Base-by-base conservation (phyloP, 768 basidiomycete species). In the Boletus rubescentipes region DNA sequence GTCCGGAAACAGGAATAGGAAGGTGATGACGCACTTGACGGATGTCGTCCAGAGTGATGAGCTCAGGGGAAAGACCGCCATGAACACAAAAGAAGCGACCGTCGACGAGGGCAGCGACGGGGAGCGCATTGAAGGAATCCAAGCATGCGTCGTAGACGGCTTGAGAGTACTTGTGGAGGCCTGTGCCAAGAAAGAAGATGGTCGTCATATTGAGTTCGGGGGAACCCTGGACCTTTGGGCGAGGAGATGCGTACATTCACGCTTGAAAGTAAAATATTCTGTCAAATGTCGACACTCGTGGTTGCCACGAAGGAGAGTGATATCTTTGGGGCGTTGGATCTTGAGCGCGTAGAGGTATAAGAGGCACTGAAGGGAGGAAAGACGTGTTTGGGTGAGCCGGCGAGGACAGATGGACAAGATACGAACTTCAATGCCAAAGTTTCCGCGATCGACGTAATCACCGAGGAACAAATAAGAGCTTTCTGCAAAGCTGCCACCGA, bases 251-350 rank as follows among this genome's bases (percentile, higher is more conserved):
- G 73, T 63, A 95, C 89, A 89, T 87, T 98, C 96, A 58, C 92
- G 87, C 75, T 93, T 95, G 78, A 98, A 98, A 9, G 96, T 98
- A 67, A 98, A 98, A 70, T 95, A 97, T 72, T 95, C 93, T 2
- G 96, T 98, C 43, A 98, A 77, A 74, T 98, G 95, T 35, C 88
- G 84, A 69, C 96, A 98, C 77, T 98, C 96, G 73, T 98, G 96
- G 69, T 98, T 98, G 9, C 96, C 96, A 44, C 96, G 86, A 34
- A 98, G 79, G 31, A 98, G 79, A 54, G 85, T 83, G 41, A 98
- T 76, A 34, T 87, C 87, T 57, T 79, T 80, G 4, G 96, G 96
- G 62, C 88, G 88, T 78, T 86, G 87, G 41, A 98, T 84, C 75
- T 98, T 98, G 72, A 97, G 82, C 12, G 91, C 78, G 73, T 93